Evolutionary conservation across 2,329 filamentous ascomycete species (phyloP).

Genomic region (Davidsoniella virescens): DNA sequence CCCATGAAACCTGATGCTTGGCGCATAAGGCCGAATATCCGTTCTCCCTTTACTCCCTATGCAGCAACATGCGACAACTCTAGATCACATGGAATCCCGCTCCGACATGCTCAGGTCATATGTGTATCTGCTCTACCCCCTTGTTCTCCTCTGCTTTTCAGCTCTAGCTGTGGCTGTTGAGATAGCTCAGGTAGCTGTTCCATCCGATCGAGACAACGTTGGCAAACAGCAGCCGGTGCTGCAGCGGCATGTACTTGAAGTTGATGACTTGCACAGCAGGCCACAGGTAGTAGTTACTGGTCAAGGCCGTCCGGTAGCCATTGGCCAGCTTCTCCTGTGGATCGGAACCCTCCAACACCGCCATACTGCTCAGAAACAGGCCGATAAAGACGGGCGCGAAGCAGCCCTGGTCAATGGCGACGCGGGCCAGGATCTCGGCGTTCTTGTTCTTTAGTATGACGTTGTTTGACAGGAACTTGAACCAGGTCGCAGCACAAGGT

Average conservation of each 20-base stretch:
- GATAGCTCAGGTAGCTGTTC: constrained; percentile 48
- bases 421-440: constrained; percentile 58
- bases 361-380: constrained; percentile 72
- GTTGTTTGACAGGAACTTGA: constrained; percentile 56
- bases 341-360: constrained; percentile 53
- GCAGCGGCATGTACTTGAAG: constrained; percentile 71
- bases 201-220: constrained; percentile 60
- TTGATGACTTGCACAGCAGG: constrained; percentile 71
- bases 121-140: no score
- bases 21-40: background rate
- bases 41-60: background rate
- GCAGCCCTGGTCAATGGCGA: constrained; percentile 62
- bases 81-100: no score
- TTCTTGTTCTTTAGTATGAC: constrained; percentile 49
- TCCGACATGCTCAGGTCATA: no score
- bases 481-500: constrained; percentile 77
- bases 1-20: no score
- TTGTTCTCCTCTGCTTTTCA: no score
- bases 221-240: constrained; percentile 72
- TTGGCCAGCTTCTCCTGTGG: constrained; percentile 51
- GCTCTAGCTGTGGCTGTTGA: constrained; percentile 31
- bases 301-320: constrained; percentile 55
- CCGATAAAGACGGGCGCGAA: constrained; percentile 77
- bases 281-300: constrained; percentile 80
- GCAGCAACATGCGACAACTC: constrained; percentile 2